Conservation (phyloP, 805 yeast species). For the Clavispora fructus region DNA sequence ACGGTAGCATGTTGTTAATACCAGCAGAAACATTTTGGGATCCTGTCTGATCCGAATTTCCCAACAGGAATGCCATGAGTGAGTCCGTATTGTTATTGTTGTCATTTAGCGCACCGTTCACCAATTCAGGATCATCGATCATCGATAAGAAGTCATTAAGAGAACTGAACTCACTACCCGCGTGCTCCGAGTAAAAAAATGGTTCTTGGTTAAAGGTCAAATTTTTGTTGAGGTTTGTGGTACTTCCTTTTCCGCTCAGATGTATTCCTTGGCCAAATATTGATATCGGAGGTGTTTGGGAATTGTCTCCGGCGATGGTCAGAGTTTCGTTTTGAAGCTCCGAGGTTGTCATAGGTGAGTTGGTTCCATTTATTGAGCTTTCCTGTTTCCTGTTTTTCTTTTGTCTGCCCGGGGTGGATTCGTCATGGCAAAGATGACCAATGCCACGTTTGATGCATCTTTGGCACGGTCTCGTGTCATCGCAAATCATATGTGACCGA, state of each 20-base stretch:
- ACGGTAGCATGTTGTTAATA: constrained; percentile 20
- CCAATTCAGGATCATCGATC: constrained; percentile 80
- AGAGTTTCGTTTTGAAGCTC: neutral
- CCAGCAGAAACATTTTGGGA: constrained; percentile 2
- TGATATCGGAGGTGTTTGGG: neutral
- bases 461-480: constrained; percentile 67
- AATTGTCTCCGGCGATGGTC: neutral
- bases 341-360: neutral
- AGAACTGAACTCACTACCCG: constrained; percentile 87
- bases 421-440: constrained; percentile 82
- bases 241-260: neutral
- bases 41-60: neutral
- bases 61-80: constrained; percentile 11
- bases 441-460: constrained; percentile 84
- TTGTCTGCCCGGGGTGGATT: constrained; percentile 44
- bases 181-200: constrained; percentile 83
- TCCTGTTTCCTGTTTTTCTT: constrained; percentile 17
- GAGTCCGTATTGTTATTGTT: constrained; percentile 12
- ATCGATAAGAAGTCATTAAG: constrained; percentile 83
- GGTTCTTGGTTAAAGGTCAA: constrained; percentile 58
- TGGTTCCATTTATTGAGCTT: neutral
- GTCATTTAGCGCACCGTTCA: constrained; percentile 37
- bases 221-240: constrained; percentile 28
- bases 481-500: constrained; percentile 92
- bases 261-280: neutral